A percentile compares a stretch with the other conserved stretches of the same genome.
Conservation (phyloP, 495 filamentous ascomycete genomes). For the Penicillium paxilli region DNA sequence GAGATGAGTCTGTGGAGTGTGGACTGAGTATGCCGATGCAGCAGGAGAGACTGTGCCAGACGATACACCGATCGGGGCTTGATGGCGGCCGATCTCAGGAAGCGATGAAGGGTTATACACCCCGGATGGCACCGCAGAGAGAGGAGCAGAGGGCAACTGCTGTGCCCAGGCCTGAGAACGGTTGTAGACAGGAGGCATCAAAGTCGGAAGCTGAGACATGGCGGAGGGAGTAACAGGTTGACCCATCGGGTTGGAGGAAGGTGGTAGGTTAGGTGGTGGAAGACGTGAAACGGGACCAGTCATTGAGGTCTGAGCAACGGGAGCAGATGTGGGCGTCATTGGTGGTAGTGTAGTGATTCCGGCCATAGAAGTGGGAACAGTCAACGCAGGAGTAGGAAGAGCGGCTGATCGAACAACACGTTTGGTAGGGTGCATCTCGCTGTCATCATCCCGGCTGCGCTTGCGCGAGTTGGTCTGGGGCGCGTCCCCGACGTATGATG, state of each 20-base stretch:
- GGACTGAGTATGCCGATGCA: constrained; percentile 40
- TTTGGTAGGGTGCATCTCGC: constrained; percentile 68
- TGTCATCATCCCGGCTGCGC: constrained; percentile 66
- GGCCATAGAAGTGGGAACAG: constrained; percentile 31
- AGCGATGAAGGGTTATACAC: constrained; percentile 54
- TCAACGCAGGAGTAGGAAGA: constrained; percentile 34
- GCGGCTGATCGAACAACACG: constrained; percentile 39
- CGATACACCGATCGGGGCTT: constrained; percentile 37
- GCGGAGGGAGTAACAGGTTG: constrained; percentile 47
- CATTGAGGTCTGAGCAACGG: constrained; percentile 31
- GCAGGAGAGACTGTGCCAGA: constrained; percentile 42
- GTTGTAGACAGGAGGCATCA: constrained; percentile 64
- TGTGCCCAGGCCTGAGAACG: constrained; percentile 46
- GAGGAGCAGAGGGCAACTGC: constrained; percentile 44
- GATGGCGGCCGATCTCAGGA: constrained; percentile 46
- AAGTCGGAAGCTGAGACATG: constrained; percentile 53
- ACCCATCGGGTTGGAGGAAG: constrained; percentile 36
- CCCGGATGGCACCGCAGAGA: constrained; percentile 32
- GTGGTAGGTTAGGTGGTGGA: constrained; percentile 54
- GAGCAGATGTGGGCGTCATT: constrained; percentile 37
- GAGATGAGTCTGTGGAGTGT: constrained; percentile 53
- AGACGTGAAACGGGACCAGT: constrained; percentile 45
- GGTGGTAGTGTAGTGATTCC: constrained; percentile 39
- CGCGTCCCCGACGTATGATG: constrained; percentile 23
- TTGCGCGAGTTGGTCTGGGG: constrained; percentile 58